Evolutionary conservation across 805 yeast genomes (phyloP), one percentile per base, ranked within the genome.

Genomic region (Limtongia smithiae): DNA sequence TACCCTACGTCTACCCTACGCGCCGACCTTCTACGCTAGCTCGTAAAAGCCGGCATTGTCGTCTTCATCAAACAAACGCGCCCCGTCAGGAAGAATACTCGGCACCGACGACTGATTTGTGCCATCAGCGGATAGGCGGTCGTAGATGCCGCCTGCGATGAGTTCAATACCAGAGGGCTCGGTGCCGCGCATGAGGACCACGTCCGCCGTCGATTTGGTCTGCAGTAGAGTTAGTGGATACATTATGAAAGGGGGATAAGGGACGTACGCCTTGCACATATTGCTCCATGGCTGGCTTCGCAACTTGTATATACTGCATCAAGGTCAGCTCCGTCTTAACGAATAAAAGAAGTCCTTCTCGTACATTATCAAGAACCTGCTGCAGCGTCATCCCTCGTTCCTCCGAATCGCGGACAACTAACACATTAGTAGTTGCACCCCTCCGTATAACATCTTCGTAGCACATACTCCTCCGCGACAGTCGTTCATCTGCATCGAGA

Each of bases 401-500:
- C 3, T 50, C n/a, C n/a, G n/a, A n/a, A n/a, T n/a, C n/a, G n/a
- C n/a, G n/a, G n/a, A n/a, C n/a, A n/a, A n/a, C n/a, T n/a, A n/a
- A n/a, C n/a, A n/a, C n/a, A n/a, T n/a, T n/a, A n/a, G n/a, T n/a
- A n/a, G n/a, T n/a, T n/a, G n/a, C n/a, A n/a, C n/a, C n/a, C n/a
- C n/a, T n/a, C n/a, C n/a, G n/a, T n/a, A 9, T 5, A n/a, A 4
- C 24, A 11, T 25, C 14, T 11, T 15, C 14, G 18, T 4, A 5
- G 22, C 6, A 35, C 39, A 3, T 69, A 40, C 86, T 82, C 84
- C 93, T 80, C 56, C 95, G 76, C 18, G 87, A 82, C 37, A 90
- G 69, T 46, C 96, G 70, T 6, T 83, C 80, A 65, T 90, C 97
- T 0, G 91, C 81, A 66, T 91, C 97, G 54, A 88, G 77, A 57